phyloP scores from a whole-genome alignment of 225 moss, liverwort and hornwort species.

The Pleurozium schreberi region DNA sequence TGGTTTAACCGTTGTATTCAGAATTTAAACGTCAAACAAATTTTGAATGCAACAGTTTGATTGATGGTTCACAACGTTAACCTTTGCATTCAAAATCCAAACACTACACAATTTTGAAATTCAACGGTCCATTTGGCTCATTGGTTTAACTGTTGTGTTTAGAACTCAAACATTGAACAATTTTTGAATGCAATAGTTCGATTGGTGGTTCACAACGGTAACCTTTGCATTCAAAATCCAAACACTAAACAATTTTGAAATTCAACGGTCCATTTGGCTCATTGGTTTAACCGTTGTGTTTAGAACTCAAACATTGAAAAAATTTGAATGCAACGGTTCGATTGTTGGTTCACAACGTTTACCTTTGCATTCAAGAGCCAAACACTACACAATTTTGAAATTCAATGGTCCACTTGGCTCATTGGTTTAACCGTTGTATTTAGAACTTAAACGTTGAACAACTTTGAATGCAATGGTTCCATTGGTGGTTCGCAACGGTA shows the following conservation, averaged over 20 bases:
- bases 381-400: no score
- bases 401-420: neutral
- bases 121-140: neutral
- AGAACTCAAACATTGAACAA: no score
- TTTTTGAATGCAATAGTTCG: rapidly evolving
- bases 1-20: rapidly evolving
- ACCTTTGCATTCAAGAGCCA: no score
- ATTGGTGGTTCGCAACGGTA: rapidly evolving
- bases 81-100: no score
- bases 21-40: no score
- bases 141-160: no score
- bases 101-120: no score
- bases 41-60: no score
- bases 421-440: no score
- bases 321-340: neutral
- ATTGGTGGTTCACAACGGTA: rapidly evolving
- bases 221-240: neutral
- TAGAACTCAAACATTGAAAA: neutral
- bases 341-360: no score
- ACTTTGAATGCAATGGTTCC: rapidly evolving
- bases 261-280: rapidly evolving
- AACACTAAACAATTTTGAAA: neutral
- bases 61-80: no score
- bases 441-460: no score
- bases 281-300: neutral